Percentiles rank a stretch among this genome's conserved stretches.
These are phyloP conservation scores for Acanthamoeba royreba DNA, from an alignment of 208 protist genomes.

Conservation along the genomic window DNA sequence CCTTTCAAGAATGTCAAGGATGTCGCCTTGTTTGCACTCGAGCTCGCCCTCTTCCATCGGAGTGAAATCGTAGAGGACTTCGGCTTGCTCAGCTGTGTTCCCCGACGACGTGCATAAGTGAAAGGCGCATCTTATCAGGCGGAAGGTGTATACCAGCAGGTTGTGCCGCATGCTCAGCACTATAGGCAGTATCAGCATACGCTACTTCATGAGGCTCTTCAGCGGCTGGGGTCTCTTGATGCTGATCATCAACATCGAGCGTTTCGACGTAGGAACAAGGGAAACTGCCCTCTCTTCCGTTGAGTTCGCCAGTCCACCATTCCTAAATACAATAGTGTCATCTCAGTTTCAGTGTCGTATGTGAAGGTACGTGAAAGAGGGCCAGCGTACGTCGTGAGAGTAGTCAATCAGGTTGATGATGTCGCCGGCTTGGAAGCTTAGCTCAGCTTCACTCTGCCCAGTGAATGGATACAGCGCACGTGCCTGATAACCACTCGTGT, in stretches of 20 bases:
- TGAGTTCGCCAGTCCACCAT: not conserved
- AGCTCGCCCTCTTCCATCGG: not conserved
- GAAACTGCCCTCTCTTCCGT: not conserved
- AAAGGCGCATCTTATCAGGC: too few relatives aligned
- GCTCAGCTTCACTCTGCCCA: not conserved
- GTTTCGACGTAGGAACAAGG: not conserved
- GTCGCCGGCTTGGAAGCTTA: not conserved
- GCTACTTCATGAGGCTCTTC: too few relatives aligned
- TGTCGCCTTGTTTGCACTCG: not conserved
- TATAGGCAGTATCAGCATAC: not conserved
- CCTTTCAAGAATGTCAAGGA: not conserved
- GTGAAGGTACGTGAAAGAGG: not conserved
- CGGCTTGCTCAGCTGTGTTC: not conserved
- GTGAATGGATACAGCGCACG: not conserved
- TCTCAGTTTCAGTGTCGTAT: not conserved
- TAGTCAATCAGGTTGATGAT: not conserved
- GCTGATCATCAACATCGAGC: not conserved
- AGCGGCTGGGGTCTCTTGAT: too few relatives aligned
- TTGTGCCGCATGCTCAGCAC: not conserved
- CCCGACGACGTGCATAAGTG: too few relatives aligned
- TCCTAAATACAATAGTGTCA: not conserved
- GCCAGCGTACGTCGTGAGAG: not conserved
- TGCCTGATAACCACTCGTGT: not conserved
- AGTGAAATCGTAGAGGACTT: not conserved
- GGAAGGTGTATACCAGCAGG: too few relatives aligned